phyloP scores from a whole-genome alignment of 73 alveolate species.

The Symbiodinium pilosum region DNA sequence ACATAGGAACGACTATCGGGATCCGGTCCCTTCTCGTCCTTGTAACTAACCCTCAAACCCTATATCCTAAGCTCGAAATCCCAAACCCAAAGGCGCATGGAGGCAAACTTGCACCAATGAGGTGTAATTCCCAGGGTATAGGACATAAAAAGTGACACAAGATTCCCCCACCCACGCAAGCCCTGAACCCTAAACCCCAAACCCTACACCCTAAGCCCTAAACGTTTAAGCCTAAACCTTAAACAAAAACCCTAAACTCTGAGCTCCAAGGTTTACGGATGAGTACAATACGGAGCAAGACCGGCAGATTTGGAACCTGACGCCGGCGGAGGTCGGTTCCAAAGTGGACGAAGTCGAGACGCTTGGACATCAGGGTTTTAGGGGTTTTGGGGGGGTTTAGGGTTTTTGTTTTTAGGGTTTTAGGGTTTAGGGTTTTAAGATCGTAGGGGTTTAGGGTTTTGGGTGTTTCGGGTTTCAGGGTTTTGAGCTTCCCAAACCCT shows the following conservation, averaged over 20 bases:
- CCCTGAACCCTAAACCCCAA: no score
- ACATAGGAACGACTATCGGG: no score
- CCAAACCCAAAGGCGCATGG: no score
- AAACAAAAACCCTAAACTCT: background rate
- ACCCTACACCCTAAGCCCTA: no score
- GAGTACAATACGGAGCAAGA: constrained; percentile 56
- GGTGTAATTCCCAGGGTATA: no score
- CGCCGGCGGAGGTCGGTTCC: constrained; percentile 3
- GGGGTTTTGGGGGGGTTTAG: background rate
- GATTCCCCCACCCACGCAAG: no score
- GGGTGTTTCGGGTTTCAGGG: background rate
- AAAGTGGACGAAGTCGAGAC: background rate
- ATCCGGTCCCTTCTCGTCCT: no score
- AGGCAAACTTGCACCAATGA: no score
- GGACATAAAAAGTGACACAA: no score
- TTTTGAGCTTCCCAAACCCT: background rate
- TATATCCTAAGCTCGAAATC: no score
- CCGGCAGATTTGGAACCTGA: constrained; percentile 75
- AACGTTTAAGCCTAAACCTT: background rate
- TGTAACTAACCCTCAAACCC: no score
- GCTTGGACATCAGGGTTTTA: background rate
- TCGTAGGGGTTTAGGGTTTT: background rate
- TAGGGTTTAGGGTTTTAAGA: background rate
- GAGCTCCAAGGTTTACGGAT: constrained; percentile 21
- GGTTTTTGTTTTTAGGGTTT: background rate